phyloP scores from a whole-genome alignment of 2,329 filamentous ascomycete genomes.

The Epichloe sp. region DNA sequence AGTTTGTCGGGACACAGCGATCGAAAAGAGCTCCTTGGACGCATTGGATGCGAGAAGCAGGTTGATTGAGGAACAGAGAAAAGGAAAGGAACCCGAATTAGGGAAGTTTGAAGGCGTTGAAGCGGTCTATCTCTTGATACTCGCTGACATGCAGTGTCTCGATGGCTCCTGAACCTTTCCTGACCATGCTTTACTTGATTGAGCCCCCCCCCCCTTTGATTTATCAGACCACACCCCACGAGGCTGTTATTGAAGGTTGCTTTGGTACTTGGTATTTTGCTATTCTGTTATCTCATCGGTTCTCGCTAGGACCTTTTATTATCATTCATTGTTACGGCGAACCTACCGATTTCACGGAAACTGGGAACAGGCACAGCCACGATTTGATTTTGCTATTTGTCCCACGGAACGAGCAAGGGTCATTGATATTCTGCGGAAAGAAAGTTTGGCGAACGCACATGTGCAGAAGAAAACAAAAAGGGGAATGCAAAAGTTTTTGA shows the following conservation, averaged over 20 bases:
- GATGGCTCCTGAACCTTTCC: background rate
- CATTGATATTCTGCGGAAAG: background rate
- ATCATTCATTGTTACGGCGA: too few species aligned
- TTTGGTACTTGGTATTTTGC: background rate
- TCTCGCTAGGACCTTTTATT: too few species aligned
- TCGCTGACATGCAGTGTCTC: background rate
- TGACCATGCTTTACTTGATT: background rate
- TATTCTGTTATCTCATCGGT: background rate
- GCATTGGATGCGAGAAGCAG: slow-evolving; percentile 75
- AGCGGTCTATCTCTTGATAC: background rate
- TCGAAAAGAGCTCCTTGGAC: slow-evolving; percentile 66
- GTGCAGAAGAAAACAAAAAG: background rate
- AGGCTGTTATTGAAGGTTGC: background rate
- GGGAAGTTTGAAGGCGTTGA: slow-evolving; percentile 5
- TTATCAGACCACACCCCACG: background rate
- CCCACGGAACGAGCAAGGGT: background rate
- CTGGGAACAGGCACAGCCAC: background rate
- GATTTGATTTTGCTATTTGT: background rate
- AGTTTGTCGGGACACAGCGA: slow-evolving; percentile 60
- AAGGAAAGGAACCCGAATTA: background rate
- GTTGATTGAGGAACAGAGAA: slow-evolving; percentile 27
- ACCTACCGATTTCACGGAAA: too few species aligned
- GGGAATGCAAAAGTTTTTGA: background rate
- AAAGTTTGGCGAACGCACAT: background rate
- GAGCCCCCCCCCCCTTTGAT: too few species aligned